A percentile compares a stretch with the other conserved stretches of the same genome.
These are phyloP conservation scores for Coprinellus aureogranulatus DNA, from an alignment of 768 basidiomycete genomes.

Conservation along the genomic window DNA sequence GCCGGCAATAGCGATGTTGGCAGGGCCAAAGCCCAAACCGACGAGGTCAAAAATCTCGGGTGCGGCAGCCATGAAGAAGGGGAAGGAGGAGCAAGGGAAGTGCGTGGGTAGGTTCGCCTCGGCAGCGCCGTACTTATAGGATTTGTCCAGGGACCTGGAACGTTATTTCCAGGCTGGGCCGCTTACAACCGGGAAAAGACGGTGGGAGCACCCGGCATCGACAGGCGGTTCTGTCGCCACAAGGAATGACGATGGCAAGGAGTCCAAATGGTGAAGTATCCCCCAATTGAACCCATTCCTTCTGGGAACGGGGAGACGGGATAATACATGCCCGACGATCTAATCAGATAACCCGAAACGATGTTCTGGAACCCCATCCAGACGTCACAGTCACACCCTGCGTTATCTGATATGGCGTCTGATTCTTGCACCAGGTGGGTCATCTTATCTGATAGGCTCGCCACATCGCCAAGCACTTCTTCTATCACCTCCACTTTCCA, in stretches of 20 bases:
- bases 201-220: background rate
- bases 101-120: background rate
- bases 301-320: background rate
- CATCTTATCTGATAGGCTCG: constrained; percentile 34
- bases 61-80: constrained; percentile 7
- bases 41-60: constrained; percentile 42
- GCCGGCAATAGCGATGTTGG: constrained; percentile 50
- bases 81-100: background rate
- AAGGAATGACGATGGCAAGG: background rate
- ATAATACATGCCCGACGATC: constrained; percentile 3
- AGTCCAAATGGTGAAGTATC: background rate
- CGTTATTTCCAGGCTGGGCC: background rate
- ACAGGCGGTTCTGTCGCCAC: background rate
- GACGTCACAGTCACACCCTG: constrained; percentile 22
- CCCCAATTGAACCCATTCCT: background rate
- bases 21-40: constrained; percentile 52
- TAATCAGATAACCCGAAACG: constrained; percentile 2
- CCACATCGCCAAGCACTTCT: constrained; percentile 7
- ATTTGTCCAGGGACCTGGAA: background rate
- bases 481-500: background rate
- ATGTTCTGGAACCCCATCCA: background rate
- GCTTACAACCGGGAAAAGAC: constrained; percentile 2
- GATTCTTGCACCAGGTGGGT: constrained; percentile 17
- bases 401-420: constrained; percentile 27
- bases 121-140: background rate